Evolutionary conservation across 495 filamentous ascomycete genomes (phyloP).

Genomic region (Parmelia sp.): DNA sequence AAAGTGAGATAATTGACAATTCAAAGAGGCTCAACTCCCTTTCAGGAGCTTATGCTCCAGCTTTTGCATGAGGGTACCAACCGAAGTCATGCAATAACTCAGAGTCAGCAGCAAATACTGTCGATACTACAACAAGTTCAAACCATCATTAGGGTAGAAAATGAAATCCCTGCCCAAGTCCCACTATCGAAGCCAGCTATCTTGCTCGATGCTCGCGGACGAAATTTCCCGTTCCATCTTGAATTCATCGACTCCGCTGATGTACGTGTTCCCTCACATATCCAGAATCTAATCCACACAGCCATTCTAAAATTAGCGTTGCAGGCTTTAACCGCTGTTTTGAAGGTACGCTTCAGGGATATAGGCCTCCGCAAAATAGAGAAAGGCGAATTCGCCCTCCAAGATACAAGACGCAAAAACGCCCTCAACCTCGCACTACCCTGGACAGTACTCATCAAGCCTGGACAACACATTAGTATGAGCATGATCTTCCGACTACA

Average conservation of each 20-base stretch:
- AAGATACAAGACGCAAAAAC: not conserved
- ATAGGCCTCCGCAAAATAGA: conserved; percentile 3
- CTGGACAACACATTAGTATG: not conserved
- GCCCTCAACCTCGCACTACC: not conserved
- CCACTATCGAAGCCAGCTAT: not conserved
- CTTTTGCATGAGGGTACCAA: not conserved
- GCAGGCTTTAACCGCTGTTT: not conserved
- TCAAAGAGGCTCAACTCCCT: not conserved
- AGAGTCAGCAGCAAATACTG: not conserved
- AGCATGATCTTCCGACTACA: conserved; percentile 2
- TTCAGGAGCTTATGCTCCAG: not conserved
- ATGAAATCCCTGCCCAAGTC: not conserved
- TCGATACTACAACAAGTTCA: not conserved
- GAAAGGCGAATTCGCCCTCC: not conserved
- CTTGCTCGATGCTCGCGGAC: conserved; percentile 1
- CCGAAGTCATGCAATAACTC: not conserved
- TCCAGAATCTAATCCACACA: no score
- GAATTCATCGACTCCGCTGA: conserved; percentile 2
- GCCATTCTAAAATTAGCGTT: not conserved
- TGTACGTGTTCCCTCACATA: not conserved
- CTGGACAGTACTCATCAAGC: not conserved
- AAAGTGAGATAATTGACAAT: not conserved
- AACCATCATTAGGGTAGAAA: no score
- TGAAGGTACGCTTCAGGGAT: conserved; percentile 4
- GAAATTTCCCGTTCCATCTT: not conserved